A percentile compares a stretch with the other conserved stretches of the same genome.
Evolutionary conservation across 1,284 basidiomycete species (phyloP).

Genomic region (Cryptococcus jaspeensis): DNA sequence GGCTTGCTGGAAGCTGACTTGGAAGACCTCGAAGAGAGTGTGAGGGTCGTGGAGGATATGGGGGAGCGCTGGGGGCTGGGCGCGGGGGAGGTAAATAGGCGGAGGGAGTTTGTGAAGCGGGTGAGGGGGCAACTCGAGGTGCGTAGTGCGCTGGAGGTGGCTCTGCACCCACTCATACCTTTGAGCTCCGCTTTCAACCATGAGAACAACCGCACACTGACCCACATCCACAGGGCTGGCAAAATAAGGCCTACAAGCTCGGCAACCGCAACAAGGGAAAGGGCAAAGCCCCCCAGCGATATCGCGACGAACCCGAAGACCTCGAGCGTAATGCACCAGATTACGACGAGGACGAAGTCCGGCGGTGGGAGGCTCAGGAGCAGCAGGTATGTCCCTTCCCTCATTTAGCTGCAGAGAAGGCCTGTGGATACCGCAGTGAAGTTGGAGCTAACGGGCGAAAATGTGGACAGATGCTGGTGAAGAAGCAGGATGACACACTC

Average conservation of each 20-base stretch:
- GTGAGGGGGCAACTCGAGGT: conserved; percentile 75
- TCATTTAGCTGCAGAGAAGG: background rate
- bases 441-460: too few relatives aligned
- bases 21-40: conserved; percentile 83
- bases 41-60: conserved; percentile 76
- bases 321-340: conserved; percentile 11
- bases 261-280: conserved; percentile 6
- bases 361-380: conserved; percentile 72
- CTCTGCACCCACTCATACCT: background rate
- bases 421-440: too few relatives aligned
- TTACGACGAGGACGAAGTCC: conserved; percentile 58
- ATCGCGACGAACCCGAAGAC: conserved; percentile 28
- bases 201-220: background rate
- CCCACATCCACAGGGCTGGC: conserved; percentile 11
- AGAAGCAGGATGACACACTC: conserved; percentile 80
- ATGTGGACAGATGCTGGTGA: conserved; percentile 71
- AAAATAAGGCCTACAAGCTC: conserved; percentile 4
- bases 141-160: conserved; percentile 42
- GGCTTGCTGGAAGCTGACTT: conserved; percentile 75
- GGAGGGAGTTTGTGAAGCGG: conserved; percentile 69
- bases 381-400: conserved; percentile 60
- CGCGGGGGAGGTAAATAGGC: conserved; percentile 66
- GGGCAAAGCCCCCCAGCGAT: conserved; percentile 15
- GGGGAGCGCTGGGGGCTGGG: conserved; percentile 79
- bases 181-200: too few relatives aligned